Conservation (phyloP, 805 yeast species). For the Suhomyces pyralidae region DNA sequence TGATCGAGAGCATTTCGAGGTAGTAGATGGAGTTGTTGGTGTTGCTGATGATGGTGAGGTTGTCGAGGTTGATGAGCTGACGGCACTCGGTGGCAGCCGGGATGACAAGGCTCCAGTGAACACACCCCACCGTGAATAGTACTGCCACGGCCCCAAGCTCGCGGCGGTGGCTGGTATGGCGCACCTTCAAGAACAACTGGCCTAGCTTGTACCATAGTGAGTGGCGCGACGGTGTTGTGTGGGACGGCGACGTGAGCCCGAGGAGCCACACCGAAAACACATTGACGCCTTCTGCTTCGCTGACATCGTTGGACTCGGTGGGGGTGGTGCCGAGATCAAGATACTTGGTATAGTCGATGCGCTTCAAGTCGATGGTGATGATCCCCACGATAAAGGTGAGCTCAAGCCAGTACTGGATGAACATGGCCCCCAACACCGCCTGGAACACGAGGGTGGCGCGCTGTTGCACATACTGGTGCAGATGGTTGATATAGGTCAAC, state of each 20-base stretch:
- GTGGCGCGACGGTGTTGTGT: constrained; percentile 14
- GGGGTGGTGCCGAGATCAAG: constrained; percentile 4
- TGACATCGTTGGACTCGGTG: background rate
- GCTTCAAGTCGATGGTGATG: constrained; percentile 61
- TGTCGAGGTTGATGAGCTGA: constrained; percentile 8
- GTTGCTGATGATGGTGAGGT: constrained; percentile 12
- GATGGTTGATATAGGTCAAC: constrained; percentile 10
- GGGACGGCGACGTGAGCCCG: constrained; percentile 10
- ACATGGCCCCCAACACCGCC: constrained; percentile 40
- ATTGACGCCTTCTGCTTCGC: constrained; percentile 25
- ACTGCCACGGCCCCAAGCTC: constrained; percentile 16
- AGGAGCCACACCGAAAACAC: constrained; percentile 23
- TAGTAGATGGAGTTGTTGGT: constrained; percentile 50
- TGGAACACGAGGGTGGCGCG: constrained; percentile 19
- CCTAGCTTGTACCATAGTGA: constrained; percentile 30
- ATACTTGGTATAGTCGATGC: constrained; percentile 59
- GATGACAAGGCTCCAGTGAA: constrained; percentile 19
- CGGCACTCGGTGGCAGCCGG: constrained; percentile 15
- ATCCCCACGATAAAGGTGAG: constrained; percentile 64
- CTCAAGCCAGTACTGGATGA: constrained; percentile 60
- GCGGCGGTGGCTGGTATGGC: constrained; percentile 19
- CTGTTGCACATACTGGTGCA: constrained; percentile 8
- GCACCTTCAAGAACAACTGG: constrained; percentile 30
- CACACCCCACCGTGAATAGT: constrained; percentile 13
- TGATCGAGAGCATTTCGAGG: constrained; percentile 52